Conservation (phyloP, 169 alveolate genomes). For the Plasmodium fragile region DNA sequence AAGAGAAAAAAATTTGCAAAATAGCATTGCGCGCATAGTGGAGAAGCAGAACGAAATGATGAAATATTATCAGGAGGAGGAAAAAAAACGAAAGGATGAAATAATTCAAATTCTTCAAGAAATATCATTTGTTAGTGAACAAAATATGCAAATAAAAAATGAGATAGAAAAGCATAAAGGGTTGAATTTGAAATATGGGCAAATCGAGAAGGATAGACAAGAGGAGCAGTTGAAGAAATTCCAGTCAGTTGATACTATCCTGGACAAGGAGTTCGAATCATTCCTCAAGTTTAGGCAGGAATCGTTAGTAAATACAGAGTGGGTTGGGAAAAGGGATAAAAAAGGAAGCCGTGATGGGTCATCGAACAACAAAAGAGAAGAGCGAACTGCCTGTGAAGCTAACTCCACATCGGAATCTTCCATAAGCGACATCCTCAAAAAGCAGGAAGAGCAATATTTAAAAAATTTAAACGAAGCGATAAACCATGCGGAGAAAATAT, state of each 20-base stretch:
- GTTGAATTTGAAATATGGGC: conserved; percentile 18
- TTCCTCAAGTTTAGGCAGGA: conserved; percentile 53
- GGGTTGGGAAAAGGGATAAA: conserved; percentile 20
- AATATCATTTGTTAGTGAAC: conserved; percentile 36
- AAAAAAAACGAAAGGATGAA: conserved; percentile 24
- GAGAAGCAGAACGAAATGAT: conserved; percentile 61
- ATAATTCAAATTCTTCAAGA: conserved; percentile 32
- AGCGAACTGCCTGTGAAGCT: not conserved
- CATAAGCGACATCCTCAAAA: conserved; percentile 13
- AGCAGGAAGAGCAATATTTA: conserved; percentile 30
- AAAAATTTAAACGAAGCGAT: conserved; percentile 63
- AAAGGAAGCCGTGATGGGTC: not conserved
- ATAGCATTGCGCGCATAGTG: conserved; percentile 7
- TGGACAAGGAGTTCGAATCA: conserved; percentile 31
- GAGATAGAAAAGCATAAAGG: conserved; percentile 51
- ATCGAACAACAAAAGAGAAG: not conserved
- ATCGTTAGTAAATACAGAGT: conserved; percentile 5
- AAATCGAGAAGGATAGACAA: conserved; percentile 8
- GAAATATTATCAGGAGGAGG: conserved; percentile 51
- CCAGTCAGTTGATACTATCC: conserved; percentile 1
- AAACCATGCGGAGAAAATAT: conserved; percentile 36
- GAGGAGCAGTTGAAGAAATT: conserved; percentile 34
- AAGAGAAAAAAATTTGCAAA: conserved; percentile 31
- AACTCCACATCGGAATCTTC: not conserved
- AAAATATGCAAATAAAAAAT: conserved; percentile 47